Conservation (phyloP, 805 yeast genomes). For the Cyberlindnera saturnus region DNA sequence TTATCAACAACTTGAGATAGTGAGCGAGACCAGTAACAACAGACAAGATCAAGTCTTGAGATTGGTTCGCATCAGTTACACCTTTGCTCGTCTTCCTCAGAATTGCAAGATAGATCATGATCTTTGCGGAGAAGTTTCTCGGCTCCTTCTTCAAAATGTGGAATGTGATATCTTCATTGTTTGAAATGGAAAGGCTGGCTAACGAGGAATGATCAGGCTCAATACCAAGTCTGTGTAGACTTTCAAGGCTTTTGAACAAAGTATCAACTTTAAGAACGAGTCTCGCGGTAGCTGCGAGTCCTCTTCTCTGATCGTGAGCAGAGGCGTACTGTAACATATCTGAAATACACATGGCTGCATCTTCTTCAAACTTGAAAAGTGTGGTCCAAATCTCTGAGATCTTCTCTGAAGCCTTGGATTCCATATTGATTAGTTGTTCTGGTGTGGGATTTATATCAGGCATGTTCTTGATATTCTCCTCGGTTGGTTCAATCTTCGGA, state of each 20-base stretch:
- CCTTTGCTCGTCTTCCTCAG: slow-evolving; percentile 53
- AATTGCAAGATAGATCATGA: slow-evolving; percentile 83
- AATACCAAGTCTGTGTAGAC: slow-evolving; percentile 28
- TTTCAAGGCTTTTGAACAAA: slow-evolving; percentile 70
- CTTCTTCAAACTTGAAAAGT: slow-evolving; percentile 84
- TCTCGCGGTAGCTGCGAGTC: slow-evolving; percentile 63
- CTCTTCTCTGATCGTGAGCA: slow-evolving; percentile 59
- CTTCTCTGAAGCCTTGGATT: slow-evolving; percentile 56
- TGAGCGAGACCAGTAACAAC: slow-evolving; percentile 91
- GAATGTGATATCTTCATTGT: slow-evolving; percentile 9
- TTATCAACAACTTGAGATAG: slow-evolving; percentile 75
- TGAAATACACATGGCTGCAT: slow-evolving; percentile 81
- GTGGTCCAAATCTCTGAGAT: slow-evolving; percentile 75
- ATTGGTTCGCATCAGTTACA: slow-evolving; percentile 29
- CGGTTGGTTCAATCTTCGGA: slow-evolving; percentile 23
- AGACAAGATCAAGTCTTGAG: slow-evolving; percentile 61
- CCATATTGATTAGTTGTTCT: slow-evolving; percentile 46
- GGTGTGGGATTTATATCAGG: slow-evolving; percentile 34
- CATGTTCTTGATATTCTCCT: slow-evolving; percentile 17
- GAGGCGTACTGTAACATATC: slow-evolving; percentile 87
- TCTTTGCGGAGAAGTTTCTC: slow-evolving; percentile 78
- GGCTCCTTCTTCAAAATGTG: slow-evolving; percentile 38
- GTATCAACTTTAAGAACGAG: slow-evolving; percentile 71
- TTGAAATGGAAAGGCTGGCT: slow-evolving; percentile 4
- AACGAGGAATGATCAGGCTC: slow-evolving; percentile 9